These are phyloP conservation scores for Diophrys appendiculata DNA, from an alignment of 73 alveolate species.

Conservation along the genomic window DNA sequence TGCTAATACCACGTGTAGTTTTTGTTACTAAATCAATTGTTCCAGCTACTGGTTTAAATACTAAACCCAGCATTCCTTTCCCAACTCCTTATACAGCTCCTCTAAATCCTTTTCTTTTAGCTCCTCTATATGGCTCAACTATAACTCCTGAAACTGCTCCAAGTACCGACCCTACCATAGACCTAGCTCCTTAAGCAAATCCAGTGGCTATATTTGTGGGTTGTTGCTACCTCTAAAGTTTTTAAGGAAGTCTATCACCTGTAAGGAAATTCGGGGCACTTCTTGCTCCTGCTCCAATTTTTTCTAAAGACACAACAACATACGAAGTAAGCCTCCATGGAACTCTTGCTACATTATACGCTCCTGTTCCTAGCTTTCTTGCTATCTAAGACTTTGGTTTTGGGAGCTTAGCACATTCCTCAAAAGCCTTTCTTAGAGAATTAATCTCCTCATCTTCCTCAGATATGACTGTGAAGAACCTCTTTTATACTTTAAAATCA, in stretches of 20 bases:
- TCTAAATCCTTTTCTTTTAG: slow-evolving; percentile 69
- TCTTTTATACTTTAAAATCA: slow-evolving; percentile 22
- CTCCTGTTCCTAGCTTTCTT: slow-evolving; percentile 30
- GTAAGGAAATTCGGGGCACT: slow-evolving; percentile 41
- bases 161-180: slow-evolving; percentile 64
- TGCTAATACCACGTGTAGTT: slow-evolving; percentile 78
- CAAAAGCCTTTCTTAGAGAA: slow-evolving; percentile 17
- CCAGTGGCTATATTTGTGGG: slow-evolving; percentile 44
- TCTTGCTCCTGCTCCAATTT: slow-evolving; percentile 42
- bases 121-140: slow-evolving; percentile 85
- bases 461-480: slow-evolving; percentile 31
- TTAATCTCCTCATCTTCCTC: slow-evolving; percentile 27
- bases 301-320: slow-evolving; percentile 46
- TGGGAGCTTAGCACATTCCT: slow-evolving; percentile 4
- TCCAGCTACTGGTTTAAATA: slow-evolving; percentile 81
- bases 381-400: slow-evolving; percentile 13
- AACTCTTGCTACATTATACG: slow-evolving; percentile 13
- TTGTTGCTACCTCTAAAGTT: no score
- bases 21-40: slow-evolving; percentile 79
- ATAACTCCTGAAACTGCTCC: slow-evolving; percentile 84
- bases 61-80: slow-evolving; percentile 79
- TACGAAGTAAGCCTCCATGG: slow-evolving; percentile 50
- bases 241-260: background rate
- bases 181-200: slow-evolving; percentile 47
- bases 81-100: slow-evolving; percentile 85